Base-by-base conservation (phyloP, 2,329 filamentous ascomycete species). In the Neonectria faginata region DNA sequence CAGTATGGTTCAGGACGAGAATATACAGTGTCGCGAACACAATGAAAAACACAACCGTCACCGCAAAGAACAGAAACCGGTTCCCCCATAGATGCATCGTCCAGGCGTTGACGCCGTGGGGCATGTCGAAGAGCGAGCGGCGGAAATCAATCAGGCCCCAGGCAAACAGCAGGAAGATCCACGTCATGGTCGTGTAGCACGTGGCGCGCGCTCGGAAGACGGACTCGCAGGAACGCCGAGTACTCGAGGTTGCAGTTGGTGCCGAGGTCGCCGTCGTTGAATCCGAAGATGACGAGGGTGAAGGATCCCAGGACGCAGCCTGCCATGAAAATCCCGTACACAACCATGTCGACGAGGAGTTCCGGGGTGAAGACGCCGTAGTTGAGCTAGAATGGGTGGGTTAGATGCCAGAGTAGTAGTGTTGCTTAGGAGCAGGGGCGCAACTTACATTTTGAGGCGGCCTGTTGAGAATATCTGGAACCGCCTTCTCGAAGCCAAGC, bases 141-240 rank as follows among this genome's bases (percentile, higher is more conserved):
- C 89, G 87, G 74, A 88, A 83, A 70, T 91, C 83, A 60, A 90
- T 84, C 79, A 91, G 87, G 71, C 91, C 88, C 90, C 90, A 92
- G 0, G 89, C 89, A 33, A 91, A 83, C 79, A 92, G 87, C n/a
- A 91, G 82, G 10, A 89, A 88, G 65, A 87, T 88, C 89, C 89
- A 92, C 3, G 88, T 91, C 71, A 92, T 83, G 69, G 84, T 88
- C 12, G 87, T 87, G 74, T 91, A 92, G 57, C 85, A 87, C 2
- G 89, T 91, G 1, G 88, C 87, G 5, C 90, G 86, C 1, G 89
- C 89, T 14, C 85, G 84, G 79, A 89, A 91, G 12, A 90, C 86
- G 0, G 81, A 81, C 44, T 87, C 83, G 74, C 88, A 91, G 5
- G 78, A 75, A 75, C 2, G 77, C 66, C 11, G 77, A 81, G 75